Evolutionary conservation across 139 green algal genomes (phyloP).

Genomic region (Picochlorum sp.): DNA sequence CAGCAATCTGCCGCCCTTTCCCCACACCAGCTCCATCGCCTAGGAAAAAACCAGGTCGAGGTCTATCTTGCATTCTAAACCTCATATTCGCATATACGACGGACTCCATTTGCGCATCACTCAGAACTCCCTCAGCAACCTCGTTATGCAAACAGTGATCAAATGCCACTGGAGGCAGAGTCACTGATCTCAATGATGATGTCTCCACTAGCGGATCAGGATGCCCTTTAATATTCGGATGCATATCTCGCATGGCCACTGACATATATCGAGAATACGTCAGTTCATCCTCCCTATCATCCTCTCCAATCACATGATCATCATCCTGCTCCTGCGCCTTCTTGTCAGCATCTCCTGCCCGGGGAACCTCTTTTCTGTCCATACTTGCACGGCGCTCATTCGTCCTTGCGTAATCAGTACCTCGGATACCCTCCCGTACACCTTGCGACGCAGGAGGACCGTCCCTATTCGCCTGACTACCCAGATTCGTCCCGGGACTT

Average conservation of each 20-base stretch:
- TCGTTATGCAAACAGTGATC: slow-evolving; percentile 18
- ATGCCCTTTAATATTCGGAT: slow-evolving; percentile 21
- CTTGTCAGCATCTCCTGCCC: background rate
- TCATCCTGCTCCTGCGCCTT: background rate
- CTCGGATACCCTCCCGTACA: too few species aligned
- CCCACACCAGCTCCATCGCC: slow-evolving; percentile 80
- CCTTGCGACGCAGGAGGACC: too few species aligned
- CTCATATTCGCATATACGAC: slow-evolving; percentile 66
- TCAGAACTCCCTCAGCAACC: slow-evolving; percentile 33
- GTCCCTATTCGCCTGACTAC: too few species aligned
- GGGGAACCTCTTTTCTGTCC: too few species aligned
- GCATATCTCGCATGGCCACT: slow-evolving; percentile 5
- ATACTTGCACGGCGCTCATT: too few species aligned
- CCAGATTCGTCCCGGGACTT: too few species aligned
- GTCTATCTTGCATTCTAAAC: slow-evolving; percentile 33
- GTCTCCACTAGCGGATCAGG: slow-evolving; percentile 67
- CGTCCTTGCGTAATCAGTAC: too few species aligned
- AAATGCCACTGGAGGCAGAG: slow-evolving; percentile 43
- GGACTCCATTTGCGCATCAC: slow-evolving; percentile 67
- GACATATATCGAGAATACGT: slow-evolving; percentile 19
- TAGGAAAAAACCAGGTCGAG: slow-evolving; percentile 66
- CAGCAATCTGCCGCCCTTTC: slow-evolving; percentile 73
- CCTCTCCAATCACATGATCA: background rate
- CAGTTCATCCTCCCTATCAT: slow-evolving; percentile 3
- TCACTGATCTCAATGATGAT: slow-evolving; percentile 45